Percentiles rank a stretch among this genome's conserved stretches.
Evolutionary conservation across 1,139 yeast genomes (phyloP).

Genomic region (Candida glucosophila): DNA sequence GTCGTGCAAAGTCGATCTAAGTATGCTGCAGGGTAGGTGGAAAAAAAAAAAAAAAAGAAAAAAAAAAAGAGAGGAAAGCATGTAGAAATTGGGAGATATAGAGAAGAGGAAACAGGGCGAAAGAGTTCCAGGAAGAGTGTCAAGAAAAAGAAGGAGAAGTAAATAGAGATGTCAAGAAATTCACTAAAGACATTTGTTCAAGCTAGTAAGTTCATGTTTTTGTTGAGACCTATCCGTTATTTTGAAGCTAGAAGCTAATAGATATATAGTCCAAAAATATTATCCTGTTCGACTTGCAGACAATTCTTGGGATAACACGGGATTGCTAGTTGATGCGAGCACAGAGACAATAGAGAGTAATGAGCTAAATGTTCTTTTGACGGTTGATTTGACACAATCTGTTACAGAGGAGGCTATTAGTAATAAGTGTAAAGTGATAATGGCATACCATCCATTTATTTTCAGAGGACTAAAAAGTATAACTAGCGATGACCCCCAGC

Average conservation of each 20-base stretch:
- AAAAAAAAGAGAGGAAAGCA: too few species aligned
- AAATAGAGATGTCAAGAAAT: slow-evolving; percentile 21
- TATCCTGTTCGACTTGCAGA: slow-evolving; percentile 78
- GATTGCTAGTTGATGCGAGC: slow-evolving; percentile 59
- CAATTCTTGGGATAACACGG: slow-evolving; percentile 89
- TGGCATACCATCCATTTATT: slow-evolving; percentile 94
- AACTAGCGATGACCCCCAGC: slow-evolving; percentile 67
- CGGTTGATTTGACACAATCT: slow-evolving; percentile 75
- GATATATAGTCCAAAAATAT: slow-evolving; percentile 44
- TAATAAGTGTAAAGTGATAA: slow-evolving; percentile 41
- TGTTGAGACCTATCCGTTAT: slow-evolving; percentile 1
- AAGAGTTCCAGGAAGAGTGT: too few species aligned
- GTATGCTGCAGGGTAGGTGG: too few species aligned
- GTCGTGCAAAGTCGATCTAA: too few species aligned
- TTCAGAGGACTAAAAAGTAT: slow-evolving; percentile 83
- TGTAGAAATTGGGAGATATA: too few species aligned
- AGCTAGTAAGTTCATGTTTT: slow-evolving; percentile 24
- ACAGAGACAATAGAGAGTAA: slow-evolving; percentile 10
- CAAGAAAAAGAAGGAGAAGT: too few species aligned
- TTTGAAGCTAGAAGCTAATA: slow-evolving; percentile 8
- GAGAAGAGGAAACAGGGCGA: too few species aligned
- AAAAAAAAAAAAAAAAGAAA: too few species aligned
- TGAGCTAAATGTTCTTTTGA: slow-evolving; percentile 46
- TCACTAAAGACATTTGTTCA: slow-evolving; percentile 39
- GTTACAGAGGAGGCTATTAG: slow-evolving; percentile 83